Conservation (phyloP, 1,284 basidiomycete genomes). For the Gymnopus androsaceus region DNA sequence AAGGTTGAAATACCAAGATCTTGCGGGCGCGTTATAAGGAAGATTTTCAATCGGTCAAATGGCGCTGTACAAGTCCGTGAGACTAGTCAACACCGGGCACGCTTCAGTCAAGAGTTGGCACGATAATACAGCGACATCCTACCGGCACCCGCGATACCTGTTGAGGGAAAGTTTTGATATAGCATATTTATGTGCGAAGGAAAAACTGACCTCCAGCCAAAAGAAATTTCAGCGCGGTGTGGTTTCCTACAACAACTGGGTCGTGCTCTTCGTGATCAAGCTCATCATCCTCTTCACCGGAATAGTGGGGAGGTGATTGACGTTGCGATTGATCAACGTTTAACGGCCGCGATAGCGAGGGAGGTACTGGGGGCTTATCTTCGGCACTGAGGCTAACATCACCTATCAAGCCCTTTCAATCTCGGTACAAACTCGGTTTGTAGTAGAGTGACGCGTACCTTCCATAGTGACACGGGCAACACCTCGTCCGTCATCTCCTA, state of each 20-base stretch:
- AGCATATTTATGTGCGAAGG: too few species aligned
- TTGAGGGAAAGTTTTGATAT: too few species aligned
- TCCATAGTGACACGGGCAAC: constrained; percentile 84
- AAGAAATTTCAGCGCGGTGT: constrained; percentile 86
- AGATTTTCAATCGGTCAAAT: constrained; percentile 96
- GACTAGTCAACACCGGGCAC: constrained; percentile 48
- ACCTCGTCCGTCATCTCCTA: constrained; percentile 77
- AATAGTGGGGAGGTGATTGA: constrained; percentile 42
- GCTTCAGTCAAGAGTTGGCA: neutral
- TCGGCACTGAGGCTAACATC: constrained; percentile 75
- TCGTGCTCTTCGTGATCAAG: constrained; percentile 67
- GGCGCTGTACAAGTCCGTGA: constrained; percentile 96
- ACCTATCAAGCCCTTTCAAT: constrained; percentile 43
- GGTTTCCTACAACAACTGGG: constrained; percentile 66
- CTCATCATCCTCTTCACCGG: constrained; percentile 45
- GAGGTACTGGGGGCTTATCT: constrained; percentile 48
- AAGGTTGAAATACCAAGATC: constrained; percentile 61
- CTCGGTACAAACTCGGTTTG: neutral
- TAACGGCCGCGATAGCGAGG: constrained; percentile 18
- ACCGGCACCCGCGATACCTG: constrained; percentile 93
- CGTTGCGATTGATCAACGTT: constrained; percentile 20
- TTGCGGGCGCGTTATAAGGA: constrained; percentile 86
- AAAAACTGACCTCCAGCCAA: constrained; percentile 94
- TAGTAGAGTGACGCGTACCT: constrained; percentile 55
- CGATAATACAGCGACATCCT: constrained; percentile 27